A percentile compares a stretch with the other conserved stretches of the same genome.
Conservation (phyloP, 1,139 yeast species). For the Geotrichum europaeum region DNA sequence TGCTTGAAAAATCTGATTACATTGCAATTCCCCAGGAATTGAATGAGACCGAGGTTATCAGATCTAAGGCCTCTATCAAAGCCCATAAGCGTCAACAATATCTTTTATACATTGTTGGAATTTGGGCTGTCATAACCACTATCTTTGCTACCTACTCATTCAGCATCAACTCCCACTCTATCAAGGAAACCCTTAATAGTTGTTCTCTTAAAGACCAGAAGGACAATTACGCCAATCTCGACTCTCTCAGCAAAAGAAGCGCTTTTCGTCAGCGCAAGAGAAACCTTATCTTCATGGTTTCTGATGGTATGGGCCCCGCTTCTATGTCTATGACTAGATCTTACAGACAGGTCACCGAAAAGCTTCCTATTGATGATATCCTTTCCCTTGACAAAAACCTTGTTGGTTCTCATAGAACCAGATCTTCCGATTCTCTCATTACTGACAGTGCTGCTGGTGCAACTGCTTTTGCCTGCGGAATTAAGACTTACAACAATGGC, state of each 20-base stretch:
- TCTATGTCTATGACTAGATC: constrained; percentile 69
- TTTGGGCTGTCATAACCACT: constrained; percentile 14
- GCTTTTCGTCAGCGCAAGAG: constrained; percentile 31
- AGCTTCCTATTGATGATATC: constrained; percentile 46
- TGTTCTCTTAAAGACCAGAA: background rate
- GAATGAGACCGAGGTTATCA: background rate
- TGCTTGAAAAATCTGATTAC: background rate
- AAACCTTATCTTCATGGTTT: constrained; percentile 77
- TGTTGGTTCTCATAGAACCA: constrained; percentile 73
- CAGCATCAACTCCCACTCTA: background rate
- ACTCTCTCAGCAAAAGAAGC: background rate
- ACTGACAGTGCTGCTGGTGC: constrained; percentile 96
- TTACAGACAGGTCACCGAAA: constrained; percentile 54
- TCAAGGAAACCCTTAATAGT: background rate
- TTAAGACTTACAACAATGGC: constrained; percentile 78
- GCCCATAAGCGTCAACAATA: constrained; percentile 11
- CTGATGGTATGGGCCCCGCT: constrained; percentile 92
- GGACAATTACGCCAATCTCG: background rate
- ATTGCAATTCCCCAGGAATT: background rate
- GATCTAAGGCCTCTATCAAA: background rate
- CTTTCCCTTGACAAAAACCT: constrained; percentile 59
- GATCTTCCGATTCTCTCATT: constrained; percentile 62
- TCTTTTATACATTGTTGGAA: constrained; percentile 9
- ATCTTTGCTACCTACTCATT: constrained; percentile 4
- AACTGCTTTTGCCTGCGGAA: constrained; percentile 76